A percentile compares a stretch with the other conserved stretches of the same genome.
These are phyloP conservation scores for Emmonsiellopsis sp. DNA, from an alignment of 2,329 filamentous ascomycete genomes.

Conservation along the genomic window DNA sequence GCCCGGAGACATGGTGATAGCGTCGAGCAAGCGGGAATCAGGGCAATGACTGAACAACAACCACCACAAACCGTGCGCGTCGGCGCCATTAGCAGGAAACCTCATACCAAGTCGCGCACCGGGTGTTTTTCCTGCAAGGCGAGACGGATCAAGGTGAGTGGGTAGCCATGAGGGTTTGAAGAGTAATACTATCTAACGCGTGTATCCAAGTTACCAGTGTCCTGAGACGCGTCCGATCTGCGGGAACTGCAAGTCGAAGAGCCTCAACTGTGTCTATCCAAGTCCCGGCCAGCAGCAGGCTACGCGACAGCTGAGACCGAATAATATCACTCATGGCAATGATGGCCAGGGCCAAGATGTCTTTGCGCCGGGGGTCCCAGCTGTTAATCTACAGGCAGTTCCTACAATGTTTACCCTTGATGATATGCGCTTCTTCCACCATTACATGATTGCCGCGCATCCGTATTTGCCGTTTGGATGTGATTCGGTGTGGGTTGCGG, in stretches of 20 bases:
- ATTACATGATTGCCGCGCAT: not conserved
- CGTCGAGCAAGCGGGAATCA: too few relatives aligned
- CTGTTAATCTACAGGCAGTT: not conserved
- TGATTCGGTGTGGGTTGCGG: not conserved
- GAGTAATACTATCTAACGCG: not conserved
- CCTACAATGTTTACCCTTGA: not conserved
- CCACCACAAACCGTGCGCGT: not conserved
- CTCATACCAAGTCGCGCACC: not conserved
- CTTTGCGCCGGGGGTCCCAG: not conserved
- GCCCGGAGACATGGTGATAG: too few relatives aligned
- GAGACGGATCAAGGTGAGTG: not conserved
- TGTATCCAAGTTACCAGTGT: not conserved
- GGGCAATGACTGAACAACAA: too few relatives aligned
- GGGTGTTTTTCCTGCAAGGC: not conserved
- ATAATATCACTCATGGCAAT: not conserved
- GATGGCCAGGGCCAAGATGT: not conserved
- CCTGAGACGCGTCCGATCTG: not conserved
- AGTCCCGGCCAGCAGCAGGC: not conserved
- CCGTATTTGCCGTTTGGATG: not conserved
- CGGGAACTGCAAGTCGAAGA: not conserved
- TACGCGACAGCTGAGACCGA: not conserved
- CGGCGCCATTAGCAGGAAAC: not conserved
- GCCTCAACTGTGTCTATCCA: not conserved
- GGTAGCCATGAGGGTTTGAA: not conserved
- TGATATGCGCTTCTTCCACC: conserved; percentile 1